phyloP scores from a whole-genome alignment of 2,329 filamentous ascomycete species.

The Hypoxylon sp. region DNA sequence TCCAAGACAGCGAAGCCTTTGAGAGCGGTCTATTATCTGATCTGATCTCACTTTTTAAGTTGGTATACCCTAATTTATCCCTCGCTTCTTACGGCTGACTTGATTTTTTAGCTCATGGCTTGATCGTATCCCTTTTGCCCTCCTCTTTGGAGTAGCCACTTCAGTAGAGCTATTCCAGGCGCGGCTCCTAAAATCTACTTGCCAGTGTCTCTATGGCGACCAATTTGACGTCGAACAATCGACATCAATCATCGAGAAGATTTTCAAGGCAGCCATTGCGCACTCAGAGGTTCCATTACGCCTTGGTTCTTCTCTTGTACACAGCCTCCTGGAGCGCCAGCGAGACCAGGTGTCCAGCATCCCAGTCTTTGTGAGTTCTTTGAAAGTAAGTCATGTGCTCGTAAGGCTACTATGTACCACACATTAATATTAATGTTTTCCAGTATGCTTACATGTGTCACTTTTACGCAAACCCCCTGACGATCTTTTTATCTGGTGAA shows the following conservation, averaged over 20 bases:
- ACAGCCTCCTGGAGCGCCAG: conserved; percentile 78
- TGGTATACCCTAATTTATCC: conserved; percentile 57
- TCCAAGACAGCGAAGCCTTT: conserved; percentile 88
- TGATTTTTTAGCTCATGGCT: conserved; percentile 69
- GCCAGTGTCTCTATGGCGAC: conserved; percentile 76
- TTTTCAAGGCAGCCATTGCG: conserved; percentile 77
- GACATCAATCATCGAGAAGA: conserved; percentile 77
- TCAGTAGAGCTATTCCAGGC: conserved; percentile 85
- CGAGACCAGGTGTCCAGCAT: conserved; percentile 83
- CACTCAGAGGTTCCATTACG: conserved; percentile 69
- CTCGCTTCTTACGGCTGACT: conserved; percentile 8
- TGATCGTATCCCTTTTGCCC: conserved; percentile 81
- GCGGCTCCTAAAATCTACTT: conserved; percentile 77
- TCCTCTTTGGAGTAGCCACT: conserved; percentile 85
- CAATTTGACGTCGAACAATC: conserved; percentile 85
- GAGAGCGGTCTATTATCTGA: conserved; percentile 80
- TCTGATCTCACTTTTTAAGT: conserved; percentile 78
- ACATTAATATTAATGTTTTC: conserved; percentile 44
- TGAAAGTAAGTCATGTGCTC: conserved; percentile 68
- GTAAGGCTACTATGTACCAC: background rate
- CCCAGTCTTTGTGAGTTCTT: conserved; percentile 77
- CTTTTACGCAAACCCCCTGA: conserved; percentile 84
- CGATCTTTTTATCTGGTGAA: conserved; percentile 68
- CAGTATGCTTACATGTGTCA: conserved; percentile 89
- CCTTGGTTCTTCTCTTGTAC: conserved; percentile 75